Base-by-base conservation (phyloP, 1,139 yeast species). In the Saccharomyces hybrid region DNA sequence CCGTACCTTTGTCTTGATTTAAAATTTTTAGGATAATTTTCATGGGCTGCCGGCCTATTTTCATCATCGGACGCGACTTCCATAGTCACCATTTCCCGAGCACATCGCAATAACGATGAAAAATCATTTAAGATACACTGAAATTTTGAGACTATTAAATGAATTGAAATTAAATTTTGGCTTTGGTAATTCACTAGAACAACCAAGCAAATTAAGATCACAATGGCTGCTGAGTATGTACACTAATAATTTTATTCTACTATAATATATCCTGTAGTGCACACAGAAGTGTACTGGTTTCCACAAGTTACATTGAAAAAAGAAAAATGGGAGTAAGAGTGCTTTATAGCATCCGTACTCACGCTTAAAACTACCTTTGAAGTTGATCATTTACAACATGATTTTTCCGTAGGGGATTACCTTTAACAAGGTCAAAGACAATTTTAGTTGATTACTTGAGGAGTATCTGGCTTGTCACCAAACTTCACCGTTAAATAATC, bases 161-260 rank as follows among this genome's bases (percentile, higher is more conserved):
- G 2, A 47, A 14, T 21, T 4, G n/a, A 8, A 12, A 24, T 7
- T 12, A 31, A 3, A 9, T 12, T 24, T 19, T 11, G 4, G 9
- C n/a, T 21, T 34, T 27, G 34, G 5, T n/a, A 26, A 44, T 31
- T 42, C 12, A 6, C 28, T 9, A 31, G 54, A 42, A 27, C 46
- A 55, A 57, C 56, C 63, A 61, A 57, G 59, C 64, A 56, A 57
- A 59, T 54, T 60, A 49, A 55, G 55, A 57, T 58, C 50, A 64
- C 59, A 65, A 69, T 68, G 71, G 71, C 70, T 63, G 70, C 71
- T 60, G 66, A 64, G 72, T 69, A 69, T 68, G 72, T 66, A 58
- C 32, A 3, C n/a, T 16, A 38, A 51, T 49, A 8, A 42, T 8
- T n/a, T 46, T 47, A 42, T 38, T 19, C 28, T 24, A 27, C 34